Evolutionary conservation across 2,329 filamentous ascomycete species (phyloP).

Genomic region (Teratosphaeria gauchensis): DNA sequence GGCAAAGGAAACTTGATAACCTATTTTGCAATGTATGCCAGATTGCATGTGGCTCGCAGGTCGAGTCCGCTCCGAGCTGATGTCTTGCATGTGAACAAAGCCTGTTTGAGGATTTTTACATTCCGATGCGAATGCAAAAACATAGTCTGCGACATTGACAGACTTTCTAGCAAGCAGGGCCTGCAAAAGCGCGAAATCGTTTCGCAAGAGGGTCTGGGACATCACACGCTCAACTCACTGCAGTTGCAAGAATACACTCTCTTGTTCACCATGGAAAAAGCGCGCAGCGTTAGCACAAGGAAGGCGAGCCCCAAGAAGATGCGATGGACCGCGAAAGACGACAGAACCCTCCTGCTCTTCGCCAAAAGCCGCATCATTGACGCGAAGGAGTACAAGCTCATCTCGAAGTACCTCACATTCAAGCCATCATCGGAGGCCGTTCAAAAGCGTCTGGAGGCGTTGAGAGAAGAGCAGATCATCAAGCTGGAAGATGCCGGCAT

Average conservation of each 20-base stretch:
- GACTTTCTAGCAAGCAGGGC: no score
- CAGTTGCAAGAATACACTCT: neutral
- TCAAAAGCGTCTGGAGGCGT: neutral
- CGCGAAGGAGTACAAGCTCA: neutral
- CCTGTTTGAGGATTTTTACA: neutral
- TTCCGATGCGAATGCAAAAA: no score
- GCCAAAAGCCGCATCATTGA: neutral
- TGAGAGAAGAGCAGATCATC: neutral
- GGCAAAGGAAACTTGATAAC: neutral
- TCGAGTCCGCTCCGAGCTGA: neutral
- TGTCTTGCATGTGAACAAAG: neutral
- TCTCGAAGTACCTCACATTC: neutral
- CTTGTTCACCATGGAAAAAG: neutral
- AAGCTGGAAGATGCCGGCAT: neutral
- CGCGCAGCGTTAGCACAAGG: neutral
- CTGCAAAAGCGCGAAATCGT: no score
- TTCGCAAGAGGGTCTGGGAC: no score
- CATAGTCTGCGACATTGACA: no score
- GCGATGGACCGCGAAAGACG: neutral
- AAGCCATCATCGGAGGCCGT: neutral
- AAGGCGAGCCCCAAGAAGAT: neutral
- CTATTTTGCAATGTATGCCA: neutral
- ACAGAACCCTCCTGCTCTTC: neutral
- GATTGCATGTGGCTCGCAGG: neutral
- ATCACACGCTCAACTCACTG: no score